Evolutionary conservation across 805 yeast species (phyloP).

Genomic region (Ogataea pignaliae): DNA sequence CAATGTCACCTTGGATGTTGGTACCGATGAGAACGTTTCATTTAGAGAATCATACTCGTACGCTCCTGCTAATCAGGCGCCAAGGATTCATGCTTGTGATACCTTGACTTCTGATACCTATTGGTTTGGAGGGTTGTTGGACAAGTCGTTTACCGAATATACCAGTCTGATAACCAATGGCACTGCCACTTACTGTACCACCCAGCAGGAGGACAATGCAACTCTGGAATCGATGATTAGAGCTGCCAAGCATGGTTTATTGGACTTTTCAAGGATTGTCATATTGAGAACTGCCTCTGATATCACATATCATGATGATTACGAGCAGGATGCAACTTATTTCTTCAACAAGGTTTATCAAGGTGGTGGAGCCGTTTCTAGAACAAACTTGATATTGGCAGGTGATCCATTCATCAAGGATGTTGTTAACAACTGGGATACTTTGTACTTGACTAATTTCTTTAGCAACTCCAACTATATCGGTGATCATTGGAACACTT

Average conservation of each 20-base stretch:
- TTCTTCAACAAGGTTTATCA: constrained; percentile 46
- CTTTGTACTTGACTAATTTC: constrained; percentile 27
- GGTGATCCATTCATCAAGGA: constrained; percentile 53
- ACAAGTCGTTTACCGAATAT: constrained; percentile 45
- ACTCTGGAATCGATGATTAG: constrained; percentile 55
- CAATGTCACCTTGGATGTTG: constrained; percentile 39
- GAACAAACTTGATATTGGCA: constrained; percentile 48
- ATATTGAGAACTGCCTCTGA: constrained; percentile 60
- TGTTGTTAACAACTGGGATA: constrained; percentile 45
- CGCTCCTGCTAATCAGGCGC: constrained; percentile 46
- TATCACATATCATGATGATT: constrained; percentile 41
- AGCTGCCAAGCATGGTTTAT: constrained; percentile 48
- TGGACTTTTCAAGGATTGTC: constrained; percentile 53
- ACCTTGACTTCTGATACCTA: constrained; percentile 56
- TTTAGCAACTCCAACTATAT: constrained; percentile 42
- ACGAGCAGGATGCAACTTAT: constrained; percentile 37
- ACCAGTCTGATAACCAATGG: constrained; percentile 52
- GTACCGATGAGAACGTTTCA: constrained; percentile 38
- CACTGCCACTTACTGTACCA: constrained; percentile 52
- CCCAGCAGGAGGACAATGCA: constrained; percentile 69
- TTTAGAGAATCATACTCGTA: constrained; percentile 46
- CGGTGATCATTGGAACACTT: constrained; percentile 56
- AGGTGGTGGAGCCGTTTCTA: constrained; percentile 48
- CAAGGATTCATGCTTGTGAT: constrained; percentile 51
- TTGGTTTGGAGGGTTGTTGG: constrained; percentile 50